phyloP scores from a whole-genome alignment of 2,329 filamentous ascomycete species.

The Fusarium devonianum region DNA sequence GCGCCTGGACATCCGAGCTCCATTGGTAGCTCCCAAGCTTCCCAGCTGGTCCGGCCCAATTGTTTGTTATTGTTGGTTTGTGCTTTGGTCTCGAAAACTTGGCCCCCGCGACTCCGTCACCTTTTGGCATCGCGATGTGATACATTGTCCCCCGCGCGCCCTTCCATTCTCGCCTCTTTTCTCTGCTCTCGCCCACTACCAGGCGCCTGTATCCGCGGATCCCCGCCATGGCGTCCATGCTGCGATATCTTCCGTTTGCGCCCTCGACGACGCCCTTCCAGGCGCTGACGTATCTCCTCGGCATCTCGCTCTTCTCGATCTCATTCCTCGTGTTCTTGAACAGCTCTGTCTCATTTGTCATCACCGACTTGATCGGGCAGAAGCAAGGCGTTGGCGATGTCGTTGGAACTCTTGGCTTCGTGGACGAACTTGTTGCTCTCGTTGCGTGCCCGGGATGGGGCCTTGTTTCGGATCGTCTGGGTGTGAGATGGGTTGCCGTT shows the following conservation, averaged over 20 bases:
- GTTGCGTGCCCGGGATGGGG: constrained; percentile 84
- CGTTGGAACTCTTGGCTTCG: constrained; percentile 85
- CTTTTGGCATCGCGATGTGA: constrained; percentile 35
- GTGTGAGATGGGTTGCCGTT: constrained; percentile 75
- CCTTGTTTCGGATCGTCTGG: constrained; percentile 76
- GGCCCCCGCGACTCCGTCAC: background rate
- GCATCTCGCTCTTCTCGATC: constrained; percentile 85
- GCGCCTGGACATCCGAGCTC: constrained; percentile 27
- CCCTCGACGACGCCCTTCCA: constrained; percentile 66
- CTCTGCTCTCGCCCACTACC: background rate
- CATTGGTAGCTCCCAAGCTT: constrained; percentile 9
- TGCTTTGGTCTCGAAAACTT: too few relatives aligned
- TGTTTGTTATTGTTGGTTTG: constrained; percentile 24
- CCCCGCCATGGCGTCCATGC: constrained; percentile 47
- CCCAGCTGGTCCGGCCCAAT: too few relatives aligned
- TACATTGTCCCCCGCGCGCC: background rate
- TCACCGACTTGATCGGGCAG: constrained; percentile 81
- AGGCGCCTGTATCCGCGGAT: background rate
- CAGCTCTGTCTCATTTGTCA: constrained; percentile 82
- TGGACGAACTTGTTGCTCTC: constrained; percentile 82
- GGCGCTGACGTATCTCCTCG: constrained; percentile 78
- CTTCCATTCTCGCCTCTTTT: background rate
- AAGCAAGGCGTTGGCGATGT: constrained; percentile 78
- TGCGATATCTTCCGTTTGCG: constrained; percentile 64
- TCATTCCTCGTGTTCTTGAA: constrained; percentile 91